Conservation (phyloP, 2,329 filamentous ascomycete species). For the Zopfia rhizophila region DNA sequence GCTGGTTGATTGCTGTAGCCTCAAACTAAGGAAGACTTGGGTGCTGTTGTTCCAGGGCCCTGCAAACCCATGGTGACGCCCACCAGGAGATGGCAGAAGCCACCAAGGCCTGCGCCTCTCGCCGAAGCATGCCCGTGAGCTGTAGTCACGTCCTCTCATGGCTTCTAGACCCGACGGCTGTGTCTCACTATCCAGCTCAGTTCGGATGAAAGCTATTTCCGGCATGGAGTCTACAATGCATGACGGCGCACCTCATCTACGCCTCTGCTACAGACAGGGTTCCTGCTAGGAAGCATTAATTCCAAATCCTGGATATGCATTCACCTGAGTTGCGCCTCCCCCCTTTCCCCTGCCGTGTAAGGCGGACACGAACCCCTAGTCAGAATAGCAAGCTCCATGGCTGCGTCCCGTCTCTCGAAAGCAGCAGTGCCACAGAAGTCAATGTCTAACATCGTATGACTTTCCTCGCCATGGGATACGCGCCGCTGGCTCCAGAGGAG, state of each 20-base stretch:
- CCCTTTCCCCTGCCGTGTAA: no score
- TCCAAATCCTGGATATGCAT: slow-evolving; percentile 14
- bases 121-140: no score
- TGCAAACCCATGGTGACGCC: no score
- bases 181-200: no score
- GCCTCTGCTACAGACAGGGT: slow-evolving; percentile 11
- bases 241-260: slow-evolving; percentile 7
- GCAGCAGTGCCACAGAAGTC: slow-evolving; percentile 10
- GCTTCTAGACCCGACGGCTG: no score
- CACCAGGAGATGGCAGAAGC: no score
- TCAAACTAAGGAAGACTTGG: no score
- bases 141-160: no score
- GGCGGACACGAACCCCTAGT: slow-evolving; percentile 14
- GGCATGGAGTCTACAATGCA: slow-evolving; percentile 10
- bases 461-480: slow-evolving; percentile 12
- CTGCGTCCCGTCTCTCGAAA: slow-evolving; percentile 10
- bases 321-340: slow-evolving; percentile 12
- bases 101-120: no score
- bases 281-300: slow-evolving; percentile 16
- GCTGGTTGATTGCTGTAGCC: no score
- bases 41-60: no score
- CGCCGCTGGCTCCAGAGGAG: slow-evolving; percentile 5
- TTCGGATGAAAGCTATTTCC: slow-evolving; percentile 11
- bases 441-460: slow-evolving; percentile 14
- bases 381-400: slow-evolving; percentile 14